Percentiles rank a stretch among this genome's conserved stretches.
phyloP scores from a whole-genome alignment of 1,284 basidiomycete species.

The Bjerkandera adusta region DNA sequence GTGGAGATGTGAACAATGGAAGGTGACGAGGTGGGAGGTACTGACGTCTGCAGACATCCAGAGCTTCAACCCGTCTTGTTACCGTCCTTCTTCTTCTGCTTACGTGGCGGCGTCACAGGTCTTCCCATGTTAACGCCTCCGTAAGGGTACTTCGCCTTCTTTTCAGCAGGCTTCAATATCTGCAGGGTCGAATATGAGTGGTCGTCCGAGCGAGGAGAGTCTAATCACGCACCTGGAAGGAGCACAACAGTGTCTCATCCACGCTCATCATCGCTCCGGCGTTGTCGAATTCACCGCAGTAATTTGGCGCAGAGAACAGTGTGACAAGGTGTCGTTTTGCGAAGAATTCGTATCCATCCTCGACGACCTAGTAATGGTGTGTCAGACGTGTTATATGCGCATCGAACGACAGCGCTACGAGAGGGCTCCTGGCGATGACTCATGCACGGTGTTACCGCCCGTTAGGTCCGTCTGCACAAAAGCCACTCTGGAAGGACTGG shows the following conservation, averaged over 20 bases:
- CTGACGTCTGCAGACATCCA: slow-evolving; percentile 24
- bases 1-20: slow-evolving; percentile 12
- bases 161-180: slow-evolving; percentile 99
- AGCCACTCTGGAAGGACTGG: too few relatives aligned
- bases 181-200: slow-evolving; percentile 29
- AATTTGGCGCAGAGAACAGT: slow-evolving; percentile 97
- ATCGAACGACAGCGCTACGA: slow-evolving; percentile 2
- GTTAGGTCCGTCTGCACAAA: neutral
- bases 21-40: slow-evolving; percentile 17
- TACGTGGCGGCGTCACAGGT: slow-evolving; percentile 79
- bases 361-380: slow-evolving; percentile 73
- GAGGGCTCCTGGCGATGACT: neutral
- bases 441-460: neutral
- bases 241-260: slow-evolving; percentile 96
- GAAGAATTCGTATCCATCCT: slow-evolving; percentile 99
- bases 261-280: slow-evolving; percentile 99
- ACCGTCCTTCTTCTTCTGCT: slow-evolving; percentile 81
- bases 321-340: slow-evolving; percentile 97
- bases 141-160: slow-evolving; percentile 93
- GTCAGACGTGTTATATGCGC: slow-evolving; percentile 6
- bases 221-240: slow-evolving; percentile 83
- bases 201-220: neutral
- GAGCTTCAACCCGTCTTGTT: slow-evolving; percentile 61
- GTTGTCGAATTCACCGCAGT: slow-evolving; percentile 98
- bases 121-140: slow-evolving; percentile 78